Evolutionary conservation across 2,329 filamentous ascomycete genomes (phyloP).

Genomic region (Clarireedia paspali): DNA sequence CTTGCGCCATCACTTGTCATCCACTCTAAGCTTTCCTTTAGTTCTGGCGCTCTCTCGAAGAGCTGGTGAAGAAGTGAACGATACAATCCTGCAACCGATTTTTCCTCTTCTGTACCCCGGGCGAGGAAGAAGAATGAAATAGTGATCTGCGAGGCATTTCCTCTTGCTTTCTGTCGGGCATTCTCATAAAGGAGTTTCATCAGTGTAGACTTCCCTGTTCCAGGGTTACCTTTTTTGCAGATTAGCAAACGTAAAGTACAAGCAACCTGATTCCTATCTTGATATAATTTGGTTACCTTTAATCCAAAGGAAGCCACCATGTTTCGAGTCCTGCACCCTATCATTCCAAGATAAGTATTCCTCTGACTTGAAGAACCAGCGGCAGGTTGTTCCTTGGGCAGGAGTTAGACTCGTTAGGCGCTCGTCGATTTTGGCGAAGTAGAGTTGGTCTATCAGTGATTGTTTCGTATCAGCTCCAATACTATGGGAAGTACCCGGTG

Average conservation of each 20-base stretch:
- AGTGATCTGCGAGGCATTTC: constrained; percentile 15
- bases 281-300: constrained; percentile 40
- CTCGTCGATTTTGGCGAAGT: constrained; percentile 34
- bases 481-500: too few species aligned
- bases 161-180: constrained; percentile 15
- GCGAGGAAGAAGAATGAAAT: constrained; percentile 31
- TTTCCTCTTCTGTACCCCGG: constrained; percentile 34
- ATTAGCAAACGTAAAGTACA: too few species aligned
- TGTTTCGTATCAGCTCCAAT: constrained; percentile 5
- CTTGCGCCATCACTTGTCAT: constrained; percentile 20
- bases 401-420: constrained; percentile 32
- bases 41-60: constrained; percentile 28
- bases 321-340: constrained; percentile 18
- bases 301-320: constrained; percentile 40
- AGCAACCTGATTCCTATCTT: too few species aligned
- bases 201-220: constrained; percentile 38
- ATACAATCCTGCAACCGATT: constrained; percentile 40
- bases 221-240: constrained; percentile 40
- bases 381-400: constrained; percentile 33
- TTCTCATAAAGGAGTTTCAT: constrained; percentile 33
- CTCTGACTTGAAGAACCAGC: constrained; percentile 32
- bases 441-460: constrained; percentile 30
- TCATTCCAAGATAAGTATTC: constrained; percentile 35
- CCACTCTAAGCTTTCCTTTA: constrained; percentile 27
- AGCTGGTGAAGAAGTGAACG: constrained; percentile 42